Evolutionary conservation across 441 rosid genomes (phyloP).

Genomic region (Arabidopsis hybrid): DNA sequence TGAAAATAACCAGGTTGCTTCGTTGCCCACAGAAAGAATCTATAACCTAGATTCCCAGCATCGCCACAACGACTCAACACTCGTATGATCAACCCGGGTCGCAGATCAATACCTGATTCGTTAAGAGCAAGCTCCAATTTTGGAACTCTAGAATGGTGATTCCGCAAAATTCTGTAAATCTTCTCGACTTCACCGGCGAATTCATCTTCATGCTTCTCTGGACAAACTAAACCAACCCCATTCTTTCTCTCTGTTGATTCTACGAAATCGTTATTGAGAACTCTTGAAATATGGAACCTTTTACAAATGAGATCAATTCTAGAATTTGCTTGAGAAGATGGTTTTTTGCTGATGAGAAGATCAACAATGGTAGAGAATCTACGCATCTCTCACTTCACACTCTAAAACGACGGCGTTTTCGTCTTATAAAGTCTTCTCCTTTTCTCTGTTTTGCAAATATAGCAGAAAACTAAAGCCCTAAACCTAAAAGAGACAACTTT

Average conservation of each 20-base stretch:
- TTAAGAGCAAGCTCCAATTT: slow-evolving; percentile 79
- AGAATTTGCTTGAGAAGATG: slow-evolving; percentile 22
- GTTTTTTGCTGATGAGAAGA: slow-evolving; percentile 26
- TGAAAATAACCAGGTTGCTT: slow-evolving; percentile 75
- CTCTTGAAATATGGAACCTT: slow-evolving; percentile 35
- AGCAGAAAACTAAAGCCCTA: neutral
- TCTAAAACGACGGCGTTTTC: slow-evolving; percentile 14
- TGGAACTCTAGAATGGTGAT: slow-evolving; percentile 72
- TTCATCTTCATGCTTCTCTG: slow-evolving; percentile 60
- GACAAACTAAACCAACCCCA: slow-evolving; percentile 53
- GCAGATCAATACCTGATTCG: slow-evolving; percentile 67
- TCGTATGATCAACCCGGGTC: slow-evolving; percentile 66
- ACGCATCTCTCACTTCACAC: slow-evolving; percentile 32
- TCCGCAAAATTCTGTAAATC: slow-evolving; percentile 70
- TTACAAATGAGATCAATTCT: slow-evolving; percentile 15
- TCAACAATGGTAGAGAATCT: slow-evolving; percentile 20
- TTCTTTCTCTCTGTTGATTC: slow-evolving; percentile 28
- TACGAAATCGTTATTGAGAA: slow-evolving; percentile 10
- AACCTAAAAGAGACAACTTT: neutral
- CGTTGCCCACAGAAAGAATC: slow-evolving; percentile 76
- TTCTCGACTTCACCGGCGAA: slow-evolving; percentile 79
- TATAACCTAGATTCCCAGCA: slow-evolving; percentile 83
- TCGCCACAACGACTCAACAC: slow-evolving; percentile 86
- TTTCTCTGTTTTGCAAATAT: slow-evolving; percentile 7
- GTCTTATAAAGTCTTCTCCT: slow-evolving; percentile 20